Conservation (phyloP, 2,329 filamentous ascomycete genomes). For the Trichoderma citrinoviride region DNA sequence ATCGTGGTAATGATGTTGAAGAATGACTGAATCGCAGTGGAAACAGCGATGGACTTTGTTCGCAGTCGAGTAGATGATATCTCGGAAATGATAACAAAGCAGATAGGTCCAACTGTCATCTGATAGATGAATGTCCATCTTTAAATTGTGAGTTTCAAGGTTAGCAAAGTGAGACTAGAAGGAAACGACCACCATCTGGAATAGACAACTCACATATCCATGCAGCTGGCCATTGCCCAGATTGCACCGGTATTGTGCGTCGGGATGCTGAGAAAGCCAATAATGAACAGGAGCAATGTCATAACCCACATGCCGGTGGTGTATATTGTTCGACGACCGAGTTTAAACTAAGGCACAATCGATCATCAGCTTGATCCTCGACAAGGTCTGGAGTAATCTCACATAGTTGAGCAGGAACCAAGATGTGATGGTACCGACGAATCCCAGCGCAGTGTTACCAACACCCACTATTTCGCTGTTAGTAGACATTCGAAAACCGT, state of each 20-base stretch:
- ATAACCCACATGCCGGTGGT: slow-evolving; percentile 28
- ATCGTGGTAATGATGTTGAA: slow-evolving; percentile 30
- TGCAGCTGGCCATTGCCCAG: slow-evolving; percentile 40
- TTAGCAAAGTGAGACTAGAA: neutral
- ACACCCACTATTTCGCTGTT: slow-evolving; percentile 29
- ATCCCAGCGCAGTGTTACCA: slow-evolving; percentile 42
- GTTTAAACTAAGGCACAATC: slow-evolving; percentile 24
- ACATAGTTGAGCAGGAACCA: slow-evolving; percentile 41
- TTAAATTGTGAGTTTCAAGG: neutral
- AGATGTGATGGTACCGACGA: slow-evolving; percentile 41
- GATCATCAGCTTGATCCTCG: neutral
- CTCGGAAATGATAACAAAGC: slow-evolving; percentile 42
- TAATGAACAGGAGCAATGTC: slow-evolving; percentile 41
- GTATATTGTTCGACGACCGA: slow-evolving; percentile 43
- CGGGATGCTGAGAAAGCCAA: slow-evolving; percentile 41
- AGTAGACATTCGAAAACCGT: neutral
- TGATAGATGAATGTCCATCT: slow-evolving; percentile 43
- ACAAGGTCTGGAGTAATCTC: neutral
- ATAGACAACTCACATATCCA: slow-evolving; percentile 32
- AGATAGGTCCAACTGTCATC: slow-evolving; percentile 43
- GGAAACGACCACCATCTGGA: neutral
- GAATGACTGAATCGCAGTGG: slow-evolving; percentile 29
- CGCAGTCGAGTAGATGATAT: slow-evolving; percentile 38
- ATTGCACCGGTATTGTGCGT: slow-evolving; percentile 34
- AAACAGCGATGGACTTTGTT: slow-evolving; percentile 34